phyloP scores from a whole-genome alignment of 75 land plant genomes.

The Sequoia sempervirens region DNA sequence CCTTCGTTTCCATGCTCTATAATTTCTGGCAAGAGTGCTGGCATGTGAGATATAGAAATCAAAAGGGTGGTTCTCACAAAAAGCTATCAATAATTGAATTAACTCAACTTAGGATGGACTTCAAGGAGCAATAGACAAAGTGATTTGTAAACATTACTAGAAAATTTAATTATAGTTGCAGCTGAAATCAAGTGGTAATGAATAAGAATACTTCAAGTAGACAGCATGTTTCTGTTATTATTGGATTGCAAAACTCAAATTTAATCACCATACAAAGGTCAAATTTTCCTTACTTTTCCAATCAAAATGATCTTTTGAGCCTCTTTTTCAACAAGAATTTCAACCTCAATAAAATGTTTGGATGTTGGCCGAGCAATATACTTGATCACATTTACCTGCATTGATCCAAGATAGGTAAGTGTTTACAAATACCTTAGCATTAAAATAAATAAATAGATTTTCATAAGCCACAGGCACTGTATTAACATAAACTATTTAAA shows the following conservation, averaged over 20 bases:
- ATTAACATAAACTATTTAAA: not conserved
- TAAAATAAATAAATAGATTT: not conserved
- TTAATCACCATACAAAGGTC: not conserved
- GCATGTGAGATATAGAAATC: not conserved
- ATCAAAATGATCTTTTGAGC: constrained; percentile 84
- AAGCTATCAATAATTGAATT: not conserved
- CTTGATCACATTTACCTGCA: constrained; percentile 78
- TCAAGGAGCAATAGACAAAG: not conserved
- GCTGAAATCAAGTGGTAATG: not conserved
- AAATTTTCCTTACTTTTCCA: constrained; percentile 60
- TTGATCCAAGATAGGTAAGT: not conserved
- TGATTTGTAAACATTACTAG: not conserved
- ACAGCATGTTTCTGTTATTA: not conserved
- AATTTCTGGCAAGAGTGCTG: not conserved
- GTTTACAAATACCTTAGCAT: not conserved
- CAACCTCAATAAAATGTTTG: constrained; percentile 86
- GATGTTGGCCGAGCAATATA: constrained; percentile 75
- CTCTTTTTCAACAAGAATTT: constrained; percentile 85
- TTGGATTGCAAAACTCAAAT: not conserved
- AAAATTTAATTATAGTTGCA: not conserved
- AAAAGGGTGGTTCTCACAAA: not conserved
- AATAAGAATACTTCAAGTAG: not conserved
- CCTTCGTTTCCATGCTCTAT: not conserved
- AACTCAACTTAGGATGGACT: not conserved
- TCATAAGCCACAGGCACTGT: not conserved